Conservation (phyloP, 2,329 filamentous ascomycete genomes). For the Ramularia endophylla region DNA sequence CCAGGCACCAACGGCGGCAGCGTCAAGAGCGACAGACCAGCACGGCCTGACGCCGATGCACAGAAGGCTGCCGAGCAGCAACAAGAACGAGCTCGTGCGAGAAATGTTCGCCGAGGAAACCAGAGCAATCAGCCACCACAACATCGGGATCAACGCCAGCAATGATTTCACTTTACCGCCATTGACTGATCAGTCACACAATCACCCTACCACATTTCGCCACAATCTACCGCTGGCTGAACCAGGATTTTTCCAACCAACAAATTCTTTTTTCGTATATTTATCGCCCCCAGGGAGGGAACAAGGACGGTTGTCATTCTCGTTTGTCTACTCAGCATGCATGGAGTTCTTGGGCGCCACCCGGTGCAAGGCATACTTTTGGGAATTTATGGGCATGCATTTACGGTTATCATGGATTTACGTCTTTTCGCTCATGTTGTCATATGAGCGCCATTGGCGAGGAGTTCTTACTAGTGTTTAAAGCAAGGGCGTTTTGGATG, state of each 20-base stretch:
- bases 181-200: not conserved
- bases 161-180: too few species aligned
- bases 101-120: constrained; percentile 27
- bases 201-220: constrained; percentile 7
- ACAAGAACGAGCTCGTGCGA: constrained; percentile 25
- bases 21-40: constrained; percentile 15
- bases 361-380: constrained; percentile 3
- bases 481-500: constrained; percentile 1
- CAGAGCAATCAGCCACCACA: constrained; percentile 26
- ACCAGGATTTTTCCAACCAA: constrained; percentile 7
- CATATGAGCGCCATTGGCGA: constrained; percentile 15
- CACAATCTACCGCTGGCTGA: constrained; percentile 24
- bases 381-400: constrained; percentile 13
- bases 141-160: constrained; percentile 14
- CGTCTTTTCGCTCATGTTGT: constrained; percentile 13
- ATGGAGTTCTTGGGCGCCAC: constrained; percentile 6
- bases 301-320: constrained; percentile 3
- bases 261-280: constrained; percentile 12
- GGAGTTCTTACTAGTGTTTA: constrained; percentile 14
- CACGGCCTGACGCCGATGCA: constrained; percentile 38
- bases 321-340: constrained; percentile 1
- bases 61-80: constrained; percentile 44
- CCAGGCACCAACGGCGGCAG: constrained; percentile 37
- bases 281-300: constrained; percentile 1
- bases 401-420: constrained; percentile 12